phyloP scores from a whole-genome alignment of 2,329 filamentous ascomycete genomes.

The Herpotrichia juniperi region DNA sequence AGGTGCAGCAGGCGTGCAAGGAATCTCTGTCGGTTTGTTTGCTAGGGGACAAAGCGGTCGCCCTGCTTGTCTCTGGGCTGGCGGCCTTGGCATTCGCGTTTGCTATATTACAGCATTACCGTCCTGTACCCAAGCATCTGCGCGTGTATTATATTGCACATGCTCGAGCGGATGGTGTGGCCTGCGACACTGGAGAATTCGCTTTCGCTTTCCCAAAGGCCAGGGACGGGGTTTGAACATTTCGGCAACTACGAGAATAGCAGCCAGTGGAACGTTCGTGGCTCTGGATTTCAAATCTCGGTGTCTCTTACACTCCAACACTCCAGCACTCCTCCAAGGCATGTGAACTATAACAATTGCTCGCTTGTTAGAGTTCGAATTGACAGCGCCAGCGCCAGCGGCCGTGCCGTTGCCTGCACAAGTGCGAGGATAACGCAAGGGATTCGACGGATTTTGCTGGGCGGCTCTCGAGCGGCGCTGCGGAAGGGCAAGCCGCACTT shows the following conservation, averaged over 20 bases:
- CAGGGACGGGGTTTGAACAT: background rate
- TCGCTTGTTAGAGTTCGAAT: background rate
- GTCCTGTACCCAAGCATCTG: background rate
- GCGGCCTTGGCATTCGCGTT: conserved; percentile 5
- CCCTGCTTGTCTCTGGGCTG: conserved; percentile 3
- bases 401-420: background rate
- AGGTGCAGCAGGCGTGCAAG: conserved; percentile 22
- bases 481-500: conserved; percentile 1
- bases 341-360: too few species aligned
- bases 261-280: too few species aligned
- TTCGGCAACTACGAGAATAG: background rate
- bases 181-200: background rate
- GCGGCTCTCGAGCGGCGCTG: conserved; percentile 1
- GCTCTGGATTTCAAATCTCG: too few species aligned
- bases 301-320: too few species aligned
- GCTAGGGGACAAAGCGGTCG: conserved; percentile 3
- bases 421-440: conserved; percentile 3
- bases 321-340: too few species aligned
- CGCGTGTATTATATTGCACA: conserved; percentile 4
- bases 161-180: background rate
- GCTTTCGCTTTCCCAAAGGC: background rate
- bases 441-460: conserved; percentile 2
- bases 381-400: conserved; percentile 3
- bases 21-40: conserved; percentile 13
- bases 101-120: background rate